A percentile compares a stretch with the other conserved stretches of the same genome.
These are phyloP conservation scores for Ophiocordyceps camponoti-saundersi DNA, from an alignment of 2,329 filamentous ascomycete species.

Conservation along the genomic window DNA sequence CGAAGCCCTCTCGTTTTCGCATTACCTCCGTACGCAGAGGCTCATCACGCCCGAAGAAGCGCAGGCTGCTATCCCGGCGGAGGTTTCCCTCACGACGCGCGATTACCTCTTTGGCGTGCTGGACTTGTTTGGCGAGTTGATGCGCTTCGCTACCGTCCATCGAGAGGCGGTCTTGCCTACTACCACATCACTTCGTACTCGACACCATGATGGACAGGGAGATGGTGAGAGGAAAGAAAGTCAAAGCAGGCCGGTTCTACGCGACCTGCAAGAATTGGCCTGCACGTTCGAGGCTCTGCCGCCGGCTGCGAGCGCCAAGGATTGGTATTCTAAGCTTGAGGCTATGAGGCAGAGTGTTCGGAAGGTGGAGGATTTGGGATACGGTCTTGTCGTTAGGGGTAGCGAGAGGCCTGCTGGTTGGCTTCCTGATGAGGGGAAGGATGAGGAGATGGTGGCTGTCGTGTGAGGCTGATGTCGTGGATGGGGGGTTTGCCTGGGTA, in stretches of 20 bases:
- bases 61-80: conserved; percentile 25
- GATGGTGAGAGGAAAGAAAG: too few species aligned
- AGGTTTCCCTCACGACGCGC: conserved; percentile 52
- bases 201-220: too few species aligned
- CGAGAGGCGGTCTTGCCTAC: conserved; percentile 29
- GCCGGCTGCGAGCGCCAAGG: conserved; percentile 32
- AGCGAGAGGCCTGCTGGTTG: conserved; percentile 82
- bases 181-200: too few species aligned
- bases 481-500: too few species aligned
- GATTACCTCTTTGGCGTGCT: conserved; percentile 88
- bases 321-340: conserved; percentile 61
- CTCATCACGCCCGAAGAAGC: conserved; percentile 55
- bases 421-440: conserved; percentile 56
- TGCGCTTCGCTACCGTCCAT: conserved; percentile 87
- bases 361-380: conserved; percentile 85
- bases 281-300: conserved; percentile 59
- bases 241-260: conserved; percentile 40
- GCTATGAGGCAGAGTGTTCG: conserved; percentile 78
- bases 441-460: conserved; percentile 10
- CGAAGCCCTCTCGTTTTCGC: conserved; percentile 74
- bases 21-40: conserved; percentile 66
- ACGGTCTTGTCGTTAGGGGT: conserved; percentile 73
- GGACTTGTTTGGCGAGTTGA: conserved; percentile 88
- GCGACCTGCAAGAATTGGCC: conserved; percentile 65
- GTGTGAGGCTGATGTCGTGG: too few species aligned